phyloP scores from a whole-genome alignment of 2,329 filamentous ascomycete genomes.

The Ascochyta rabiei region DNA sequence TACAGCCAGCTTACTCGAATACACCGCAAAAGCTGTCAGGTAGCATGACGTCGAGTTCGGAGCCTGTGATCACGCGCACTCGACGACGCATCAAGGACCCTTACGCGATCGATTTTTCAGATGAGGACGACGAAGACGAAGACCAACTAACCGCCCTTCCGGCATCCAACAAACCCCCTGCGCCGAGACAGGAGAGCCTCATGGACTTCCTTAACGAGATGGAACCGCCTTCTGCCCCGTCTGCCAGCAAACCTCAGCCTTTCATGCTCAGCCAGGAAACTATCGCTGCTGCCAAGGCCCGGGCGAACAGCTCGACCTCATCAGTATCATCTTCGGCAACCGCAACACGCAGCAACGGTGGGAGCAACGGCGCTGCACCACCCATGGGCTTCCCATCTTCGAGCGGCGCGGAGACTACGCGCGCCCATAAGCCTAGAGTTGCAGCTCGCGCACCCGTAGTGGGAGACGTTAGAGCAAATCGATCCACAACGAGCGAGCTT shows the following conservation, averaged over 20 bases:
- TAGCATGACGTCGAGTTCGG: conserved; percentile 39
- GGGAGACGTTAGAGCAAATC: conserved; percentile 21
- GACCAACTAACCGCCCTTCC: conserved; percentile 57
- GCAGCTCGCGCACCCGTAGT: conserved; percentile 38
- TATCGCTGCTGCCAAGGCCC: conserved; percentile 42
- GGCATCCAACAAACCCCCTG: conserved; percentile 33
- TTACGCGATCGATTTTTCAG: conserved; percentile 79
- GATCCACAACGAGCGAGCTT: conserved; percentile 49
- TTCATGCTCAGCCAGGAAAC: conserved; percentile 42
- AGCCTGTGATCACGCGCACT: conserved; percentile 71
- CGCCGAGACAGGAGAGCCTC: conserved; percentile 60
- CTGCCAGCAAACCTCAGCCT: conserved; percentile 38
- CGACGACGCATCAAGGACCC: conserved; percentile 82
- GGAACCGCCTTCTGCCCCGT: conserved; percentile 65
- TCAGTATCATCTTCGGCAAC: conserved; percentile 24
- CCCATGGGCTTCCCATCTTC: conserved; percentile 22
- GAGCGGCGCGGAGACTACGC: conserved; percentile 27
- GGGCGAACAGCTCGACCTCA: conserved; percentile 27
- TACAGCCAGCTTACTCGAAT: conserved; percentile 47
- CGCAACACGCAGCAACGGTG: conserved; percentile 21
- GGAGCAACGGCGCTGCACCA: conserved; percentile 13
- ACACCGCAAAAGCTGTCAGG: conserved; percentile 43
- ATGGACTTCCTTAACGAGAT: conserved; percentile 76
- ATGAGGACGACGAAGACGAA: conserved; percentile 52
- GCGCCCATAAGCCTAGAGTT: conserved; percentile 34